Conservation (phyloP, 1,139 yeast species). For the Taphrina betulina region DNA sequence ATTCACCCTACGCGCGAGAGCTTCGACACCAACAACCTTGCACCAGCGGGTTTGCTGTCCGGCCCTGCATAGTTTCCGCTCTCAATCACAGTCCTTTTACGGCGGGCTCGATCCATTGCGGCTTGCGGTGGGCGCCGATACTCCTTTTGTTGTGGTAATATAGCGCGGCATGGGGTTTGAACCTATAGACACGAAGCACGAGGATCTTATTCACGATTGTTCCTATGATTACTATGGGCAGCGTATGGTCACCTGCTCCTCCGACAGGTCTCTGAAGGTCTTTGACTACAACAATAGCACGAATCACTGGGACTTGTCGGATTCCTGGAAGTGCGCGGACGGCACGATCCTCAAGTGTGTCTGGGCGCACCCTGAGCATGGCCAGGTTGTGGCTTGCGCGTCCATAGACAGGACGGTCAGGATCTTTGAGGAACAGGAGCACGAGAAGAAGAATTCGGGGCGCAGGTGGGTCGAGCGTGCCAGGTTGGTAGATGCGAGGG, state of each 20-base stretch:
- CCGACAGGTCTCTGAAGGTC: constrained; percentile 87
- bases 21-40: too few relatives aligned
- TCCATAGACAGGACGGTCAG: constrained; percentile 87
- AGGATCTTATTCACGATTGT: constrained; percentile 83
- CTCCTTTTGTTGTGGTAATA: too few relatives aligned
- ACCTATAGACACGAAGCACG: constrained; percentile 73
- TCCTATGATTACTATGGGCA: constrained; percentile 81
- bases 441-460: constrained; percentile 47
- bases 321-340: constrained; percentile 94
- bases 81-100: too few relatives aligned
- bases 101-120: too few relatives aligned
- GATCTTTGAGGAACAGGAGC: constrained; percentile 77
- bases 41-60: too few relatives aligned
- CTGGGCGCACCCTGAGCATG: constrained; percentile 95
- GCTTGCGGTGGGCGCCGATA: too few relatives aligned
- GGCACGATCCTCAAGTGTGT: constrained; percentile 75
- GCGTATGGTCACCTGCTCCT: constrained; percentile 85
- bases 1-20: too few relatives aligned
- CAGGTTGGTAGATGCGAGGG: constrained; percentile 44
- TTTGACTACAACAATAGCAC: constrained; percentile 54
- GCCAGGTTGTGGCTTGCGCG: constrained; percentile 80
- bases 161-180: constrained; percentile 26
- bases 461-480: constrained; percentile 62
- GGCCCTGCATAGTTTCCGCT: too few relatives aligned
- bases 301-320: constrained; percentile 69